A percentile compares a stretch with the other conserved stretches of the same genome.
Conservation (phyloP, 768 basidiomycete genomes). For the Royoungia palumana region DNA sequence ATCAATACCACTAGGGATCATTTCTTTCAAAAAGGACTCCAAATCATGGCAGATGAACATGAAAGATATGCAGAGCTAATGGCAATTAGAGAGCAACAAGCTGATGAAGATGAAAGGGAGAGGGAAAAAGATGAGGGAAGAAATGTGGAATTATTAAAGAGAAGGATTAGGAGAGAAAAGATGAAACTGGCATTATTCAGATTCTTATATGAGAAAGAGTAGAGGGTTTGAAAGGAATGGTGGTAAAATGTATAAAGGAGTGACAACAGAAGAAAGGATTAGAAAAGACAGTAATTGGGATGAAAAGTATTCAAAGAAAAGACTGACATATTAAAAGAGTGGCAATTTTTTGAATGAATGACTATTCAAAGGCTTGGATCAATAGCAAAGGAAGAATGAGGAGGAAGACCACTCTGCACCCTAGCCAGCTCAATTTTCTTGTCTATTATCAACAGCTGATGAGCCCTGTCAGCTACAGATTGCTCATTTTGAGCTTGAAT, state of each 20-base stretch:
- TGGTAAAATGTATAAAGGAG: too few relatives aligned
- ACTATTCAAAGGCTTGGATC: not conserved
- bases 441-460: conserved; percentile 1
- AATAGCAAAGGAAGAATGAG: not conserved
- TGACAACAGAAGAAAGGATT: too few relatives aligned
- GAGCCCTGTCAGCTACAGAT: not conserved
- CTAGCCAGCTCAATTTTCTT: conserved; percentile 2
- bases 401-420: not conserved
- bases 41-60: conserved; percentile 1
- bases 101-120: not conserved
- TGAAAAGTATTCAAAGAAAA: too few relatives aligned
- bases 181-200: conserved; percentile 3
- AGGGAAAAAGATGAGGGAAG: not conserved
- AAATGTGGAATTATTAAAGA: conserved; percentile 2
- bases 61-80: not conserved
- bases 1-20: not conserved
- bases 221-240: too few relatives aligned
- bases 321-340: too few relatives aligned
- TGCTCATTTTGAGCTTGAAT: conserved; percentile 2
- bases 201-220: not conserved
- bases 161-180: conserved; percentile 6
- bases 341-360: too few relatives aligned
- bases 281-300: too few relatives aligned
- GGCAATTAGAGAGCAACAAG: not conserved
- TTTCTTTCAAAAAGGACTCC: conserved; percentile 5